Evolutionary conservation across 1,284 basidiomycete species (phyloP).

Genomic region (Ganoderma multipileum): DNA sequence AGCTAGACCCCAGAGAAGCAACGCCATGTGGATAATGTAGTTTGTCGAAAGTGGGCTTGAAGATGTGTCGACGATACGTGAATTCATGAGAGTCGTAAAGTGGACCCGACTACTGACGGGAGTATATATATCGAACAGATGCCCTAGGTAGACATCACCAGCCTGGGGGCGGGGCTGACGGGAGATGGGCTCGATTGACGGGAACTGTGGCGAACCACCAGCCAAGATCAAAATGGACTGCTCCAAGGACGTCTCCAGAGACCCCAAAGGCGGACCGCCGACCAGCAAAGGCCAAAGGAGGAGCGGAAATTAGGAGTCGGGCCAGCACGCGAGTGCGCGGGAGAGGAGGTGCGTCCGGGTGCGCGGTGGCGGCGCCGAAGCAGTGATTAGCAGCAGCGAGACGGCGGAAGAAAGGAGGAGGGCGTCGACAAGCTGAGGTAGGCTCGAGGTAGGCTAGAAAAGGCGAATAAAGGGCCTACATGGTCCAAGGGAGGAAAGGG

Average conservation of each 20-base stretch:
- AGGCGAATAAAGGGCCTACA: conserved; percentile 11
- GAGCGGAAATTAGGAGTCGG: background rate
- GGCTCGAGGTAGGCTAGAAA: conserved; percentile 1
- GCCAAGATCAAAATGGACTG: conserved; percentile 5
- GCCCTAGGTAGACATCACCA: conserved; percentile 14
- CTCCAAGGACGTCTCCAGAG: background rate
- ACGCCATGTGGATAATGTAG: conserved; percentile 4
- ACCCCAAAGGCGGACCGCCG: background rate
- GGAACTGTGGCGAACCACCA: conserved; percentile 1
- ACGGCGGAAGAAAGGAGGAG: background rate
- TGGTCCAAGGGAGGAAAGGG: conserved; percentile 5
- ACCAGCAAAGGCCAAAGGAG: conserved; percentile 1
- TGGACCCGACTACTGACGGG: background rate
- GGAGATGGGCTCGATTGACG: conserved; percentile 2
- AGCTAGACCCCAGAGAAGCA: conserved; percentile 12
- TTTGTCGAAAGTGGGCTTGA: background rate
- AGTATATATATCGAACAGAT: conserved; percentile 11
- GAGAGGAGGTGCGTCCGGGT: background rate
- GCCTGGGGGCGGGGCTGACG: conserved; percentile 12
- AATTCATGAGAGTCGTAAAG: conserved; percentile 18
- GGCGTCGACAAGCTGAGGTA: background rate
- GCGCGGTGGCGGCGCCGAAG: background rate
- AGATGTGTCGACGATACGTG: background rate
- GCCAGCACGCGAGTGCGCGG: background rate
- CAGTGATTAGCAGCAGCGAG: background rate